A percentile compares a stretch with the other conserved stretches of the same genome.
Evolutionary conservation across 441 rosid genomes (phyloP).

Genomic region (Erodium trifolium): DNA sequence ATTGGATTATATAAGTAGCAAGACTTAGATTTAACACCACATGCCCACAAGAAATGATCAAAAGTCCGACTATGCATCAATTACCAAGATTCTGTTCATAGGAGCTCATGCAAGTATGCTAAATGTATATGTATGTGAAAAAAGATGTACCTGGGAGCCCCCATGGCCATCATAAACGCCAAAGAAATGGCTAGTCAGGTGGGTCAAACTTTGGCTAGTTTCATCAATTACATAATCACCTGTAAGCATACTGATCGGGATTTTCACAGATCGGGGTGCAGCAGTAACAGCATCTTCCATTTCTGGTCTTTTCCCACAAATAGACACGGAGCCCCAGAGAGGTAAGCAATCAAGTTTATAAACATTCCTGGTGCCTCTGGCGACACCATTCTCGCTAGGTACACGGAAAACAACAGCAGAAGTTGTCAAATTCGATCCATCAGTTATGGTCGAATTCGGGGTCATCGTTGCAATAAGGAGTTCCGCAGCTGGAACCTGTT

Average conservation of each 20-base stretch:
- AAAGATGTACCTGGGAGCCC: constrained; percentile 57
- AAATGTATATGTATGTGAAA: background rate
- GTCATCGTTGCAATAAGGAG: constrained; percentile 29
- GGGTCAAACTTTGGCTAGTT: constrained; percentile 33
- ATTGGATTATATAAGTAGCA: background rate
- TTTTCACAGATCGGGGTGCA: constrained; percentile 47
- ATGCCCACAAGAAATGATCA: constrained; percentile 28
- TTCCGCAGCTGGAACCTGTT: constrained; percentile 26
- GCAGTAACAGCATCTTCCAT: constrained; percentile 83
- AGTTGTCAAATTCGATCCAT: background rate
- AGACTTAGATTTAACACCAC: background rate
- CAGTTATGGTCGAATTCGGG: constrained; percentile 19
- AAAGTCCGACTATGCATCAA: too few species aligned
- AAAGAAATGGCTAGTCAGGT: constrained; percentile 68
- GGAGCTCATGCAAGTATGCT: background rate
- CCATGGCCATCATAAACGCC: constrained; percentile 98
- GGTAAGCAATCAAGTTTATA: constrained; percentile 74
- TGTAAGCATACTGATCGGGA: constrained; percentile 68
- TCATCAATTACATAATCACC: constrained; percentile 43
- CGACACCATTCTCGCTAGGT: constrained; percentile 36
- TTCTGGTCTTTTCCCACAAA: constrained; percentile 88
- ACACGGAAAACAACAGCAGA: constrained; percentile 50
- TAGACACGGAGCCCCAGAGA: constrained; percentile 67
- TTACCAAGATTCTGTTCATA: background rate
- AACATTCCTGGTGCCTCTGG: constrained; percentile 40